A percentile compares a stretch with the other conserved stretches of the same genome.
Evolutionary conservation across 345 rosid species (phyloP).

Genomic region (Linum trigynum): DNA sequence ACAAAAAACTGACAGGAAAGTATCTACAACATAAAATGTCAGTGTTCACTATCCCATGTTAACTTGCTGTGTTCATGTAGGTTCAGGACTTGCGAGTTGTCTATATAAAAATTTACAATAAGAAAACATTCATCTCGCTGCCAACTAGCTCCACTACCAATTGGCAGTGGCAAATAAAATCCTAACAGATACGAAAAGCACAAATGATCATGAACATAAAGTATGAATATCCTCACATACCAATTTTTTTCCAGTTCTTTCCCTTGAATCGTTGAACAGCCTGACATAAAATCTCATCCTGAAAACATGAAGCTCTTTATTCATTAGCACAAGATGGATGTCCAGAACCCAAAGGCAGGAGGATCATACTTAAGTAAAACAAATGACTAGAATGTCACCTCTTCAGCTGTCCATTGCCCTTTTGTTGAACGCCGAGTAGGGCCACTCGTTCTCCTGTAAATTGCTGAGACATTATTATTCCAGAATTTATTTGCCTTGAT

Average conservation of each 20-base stretch:
- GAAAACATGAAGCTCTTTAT: conserved; percentile 13
- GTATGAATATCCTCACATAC: conserved; percentile 22
- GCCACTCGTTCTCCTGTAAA: conserved; percentile 85
- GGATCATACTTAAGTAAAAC: conserved; percentile 10
- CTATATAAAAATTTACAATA: too few relatives aligned
- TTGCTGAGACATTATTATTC: not conserved
- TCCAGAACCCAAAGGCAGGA: not conserved
- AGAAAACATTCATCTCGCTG: too few relatives aligned
- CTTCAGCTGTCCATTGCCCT: conserved; percentile 99
- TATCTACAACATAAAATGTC: too few relatives aligned
- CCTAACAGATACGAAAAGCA: too few relatives aligned
- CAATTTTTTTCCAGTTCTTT: conserved; percentile 99
- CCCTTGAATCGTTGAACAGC: conserved; percentile 96
- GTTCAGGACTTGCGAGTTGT: too few relatives aligned
- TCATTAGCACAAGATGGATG: not conserved
- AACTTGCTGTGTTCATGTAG: too few relatives aligned
- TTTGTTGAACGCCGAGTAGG: conserved; percentile 95
- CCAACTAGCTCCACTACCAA: too few relatives aligned
- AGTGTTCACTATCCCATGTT: too few relatives aligned
- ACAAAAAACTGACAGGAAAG: too few relatives aligned
- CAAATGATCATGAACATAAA: not conserved
- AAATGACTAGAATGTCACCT: conserved; percentile 36
- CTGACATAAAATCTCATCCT: conserved; percentile 88
- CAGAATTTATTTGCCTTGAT: not conserved
- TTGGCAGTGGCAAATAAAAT: too few relatives aligned